Evolutionary conservation across 2,329 filamentous ascomycete genomes (phyloP), one percentile per base, ranked within the genome.

Genomic region (Sporothrix euskadiensis): DNA sequence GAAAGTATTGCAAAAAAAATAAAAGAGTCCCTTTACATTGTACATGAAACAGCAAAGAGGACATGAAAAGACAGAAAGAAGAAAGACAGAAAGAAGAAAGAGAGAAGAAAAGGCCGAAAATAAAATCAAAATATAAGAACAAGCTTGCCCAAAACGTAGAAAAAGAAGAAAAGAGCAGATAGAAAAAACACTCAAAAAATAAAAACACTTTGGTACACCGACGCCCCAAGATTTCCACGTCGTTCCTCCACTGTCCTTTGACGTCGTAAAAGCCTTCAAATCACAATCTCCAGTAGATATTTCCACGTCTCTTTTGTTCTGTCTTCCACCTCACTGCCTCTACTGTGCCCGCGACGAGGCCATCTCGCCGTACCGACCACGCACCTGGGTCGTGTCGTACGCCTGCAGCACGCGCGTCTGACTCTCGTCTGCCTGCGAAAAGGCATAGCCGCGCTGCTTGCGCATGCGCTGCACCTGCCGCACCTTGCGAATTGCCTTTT

Each of bases 381-480:
- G 89, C 81, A 94, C 90, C 81, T 92, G 91, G 76, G 96, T 99
- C 71, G 96, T 99, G 84, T 99, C 96, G 83, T 99, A 99, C 75
- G 96, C 96, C 84, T 98, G 95, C 80, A 99, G 87, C 76, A 99
- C 93, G 78, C 95, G 89, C 77, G 95, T 97, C 84, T 98, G 96
- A 78, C 91, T 94, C 83, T 99, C 96, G 81, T 99, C 96, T 74
- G 95, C 97, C 83, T 98, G 94, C 78, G 94, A 97, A 83, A 99
- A 99, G 75, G 96, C 96, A 80, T 99, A 99, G 47, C 96, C 96
- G 80, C 96, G 92, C 84, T 99, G 96, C 84, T 99, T 99, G 81
- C 96, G 94, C 96, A 98, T 99, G 76, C 96, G 92, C 84, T 98
- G 96, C 56, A 98, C 96, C 83, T 99, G 96, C 70, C 96, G 90